Conservation (phyloP, 805 yeast species). For the Priceomyces fermenticarens region DNA sequence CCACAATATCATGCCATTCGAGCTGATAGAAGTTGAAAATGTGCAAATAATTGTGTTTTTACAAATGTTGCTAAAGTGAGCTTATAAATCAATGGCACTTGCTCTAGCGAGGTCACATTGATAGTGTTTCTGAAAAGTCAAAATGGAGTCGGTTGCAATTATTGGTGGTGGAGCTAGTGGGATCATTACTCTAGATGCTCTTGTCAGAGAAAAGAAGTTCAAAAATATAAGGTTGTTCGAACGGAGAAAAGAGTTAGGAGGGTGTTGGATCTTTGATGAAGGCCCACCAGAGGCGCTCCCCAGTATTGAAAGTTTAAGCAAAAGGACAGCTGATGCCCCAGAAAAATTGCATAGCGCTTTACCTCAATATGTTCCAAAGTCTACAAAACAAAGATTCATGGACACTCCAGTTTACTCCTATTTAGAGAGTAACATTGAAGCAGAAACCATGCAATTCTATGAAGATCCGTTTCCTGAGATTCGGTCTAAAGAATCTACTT, state of each 20-base stretch:
- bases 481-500: slow-evolving; percentile 9
- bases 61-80: too few species aligned
- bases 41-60: too few species aligned
- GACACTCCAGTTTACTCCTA: slow-evolving; percentile 20
- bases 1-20: too few species aligned
- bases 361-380: slow-evolving; percentile 16
- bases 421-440: slow-evolving; percentile 22
- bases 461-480: slow-evolving; percentile 18
- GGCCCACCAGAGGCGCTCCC: slow-evolving; percentile 16
- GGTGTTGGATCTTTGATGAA: slow-evolving; percentile 40
- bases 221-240: slow-evolving; percentile 38
- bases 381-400: slow-evolving; percentile 12
- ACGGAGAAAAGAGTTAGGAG: slow-evolving; percentile 39
- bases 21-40: too few species aligned
- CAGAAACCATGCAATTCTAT: slow-evolving; percentile 19
- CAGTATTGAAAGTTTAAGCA: slow-evolving; percentile 11
- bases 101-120: too few species aligned
- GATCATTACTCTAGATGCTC: slow-evolving; percentile 36
- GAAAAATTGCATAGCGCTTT: slow-evolving; percentile 3
- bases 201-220: slow-evolving; percentile 32
- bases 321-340: slow-evolving; percentile 12
- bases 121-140: too few species aligned
- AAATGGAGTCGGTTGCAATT: slow-evolving; percentile 33
- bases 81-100: too few species aligned
- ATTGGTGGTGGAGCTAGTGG: slow-evolving; percentile 54